Percentiles rank a stretch among this genome's conserved stretches.
Evolutionary conservation across 108 stramenopile species (phyloP).

Genomic region (Poteriospumella lacustris): DNA sequence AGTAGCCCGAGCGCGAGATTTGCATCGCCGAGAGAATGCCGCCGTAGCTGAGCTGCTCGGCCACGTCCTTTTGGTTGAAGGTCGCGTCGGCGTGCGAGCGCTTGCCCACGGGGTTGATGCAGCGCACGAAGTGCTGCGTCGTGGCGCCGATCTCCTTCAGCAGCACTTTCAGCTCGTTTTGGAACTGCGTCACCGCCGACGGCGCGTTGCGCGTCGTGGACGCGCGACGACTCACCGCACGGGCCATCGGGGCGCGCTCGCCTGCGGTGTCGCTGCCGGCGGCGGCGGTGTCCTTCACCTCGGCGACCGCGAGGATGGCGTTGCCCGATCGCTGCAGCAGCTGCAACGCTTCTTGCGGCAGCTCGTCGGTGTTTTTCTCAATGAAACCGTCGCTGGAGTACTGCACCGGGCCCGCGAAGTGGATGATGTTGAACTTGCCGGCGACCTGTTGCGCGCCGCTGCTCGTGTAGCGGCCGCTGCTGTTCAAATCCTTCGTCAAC

Average conservation of each 20-base stretch:
- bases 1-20: conserved; percentile 77
- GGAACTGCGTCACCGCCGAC: conserved; percentile 63
- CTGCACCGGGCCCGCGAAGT: no score
- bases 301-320: conserved; percentile 42
- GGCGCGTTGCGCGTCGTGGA: conserved; percentile 47
- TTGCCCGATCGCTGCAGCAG: conserved; percentile 46
- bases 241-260: no score
- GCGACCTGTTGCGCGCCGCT: conserved; percentile 3
- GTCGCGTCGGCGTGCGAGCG: conserved; percentile 47
- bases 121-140: conserved; percentile 69
- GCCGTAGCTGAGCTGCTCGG: conserved; percentile 65
- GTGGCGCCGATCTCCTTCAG: conserved; percentile 55
- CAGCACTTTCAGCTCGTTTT: conserved; percentile 58
- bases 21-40: conserved; percentile 59
- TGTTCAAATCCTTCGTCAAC: conserved; percentile 44
- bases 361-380: conserved; percentile 55
- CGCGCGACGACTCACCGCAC: no score
- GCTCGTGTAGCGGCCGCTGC: conserved; percentile 12
- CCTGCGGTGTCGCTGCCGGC: conserved; percentile 32
- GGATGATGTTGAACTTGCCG: conserved; percentile 20
- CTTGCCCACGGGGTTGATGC: conserved; percentile 77
- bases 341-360: conserved; percentile 45
- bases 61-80: conserved; percentile 58
- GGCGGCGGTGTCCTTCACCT: neutral
- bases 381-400: conserved; percentile 58